These are phyloP conservation scores for Lenzites betulinus DNA, from an alignment of 768 basidiomycete genomes.

Conservation along the genomic window DNA sequence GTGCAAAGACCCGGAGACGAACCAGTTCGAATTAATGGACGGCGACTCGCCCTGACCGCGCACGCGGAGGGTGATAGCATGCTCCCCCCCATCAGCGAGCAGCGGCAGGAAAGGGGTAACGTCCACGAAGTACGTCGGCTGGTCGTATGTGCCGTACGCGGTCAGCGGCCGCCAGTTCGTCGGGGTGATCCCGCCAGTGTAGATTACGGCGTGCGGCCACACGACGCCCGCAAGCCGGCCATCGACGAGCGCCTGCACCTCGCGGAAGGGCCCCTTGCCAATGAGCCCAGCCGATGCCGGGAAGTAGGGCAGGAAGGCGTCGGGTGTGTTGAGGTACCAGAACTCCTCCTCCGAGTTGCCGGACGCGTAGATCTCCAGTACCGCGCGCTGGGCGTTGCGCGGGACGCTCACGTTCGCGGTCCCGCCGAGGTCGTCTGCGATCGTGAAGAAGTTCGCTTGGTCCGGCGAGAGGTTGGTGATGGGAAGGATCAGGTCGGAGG, in stretches of 20 bases:
- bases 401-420: conserved; percentile 52
- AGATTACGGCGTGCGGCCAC: conserved; percentile 58
- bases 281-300: conserved; percentile 49
- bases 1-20: conserved; percentile 66
- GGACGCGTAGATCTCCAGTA: conserved; percentile 65
- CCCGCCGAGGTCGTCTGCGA: conserved; percentile 3
- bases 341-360: conserved; percentile 66
- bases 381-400: conserved; percentile 59
- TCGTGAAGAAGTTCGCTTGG: conserved; percentile 6
- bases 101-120: conserved; percentile 72
- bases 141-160: conserved; percentile 51
- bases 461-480: conserved; percentile 7
- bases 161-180: conserved; percentile 59
- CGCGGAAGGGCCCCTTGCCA: conserved; percentile 57
- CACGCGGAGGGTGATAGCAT: conserved; percentile 70
- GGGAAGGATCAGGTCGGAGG: background rate
- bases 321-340: conserved; percentile 70
- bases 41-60: conserved; percentile 64
- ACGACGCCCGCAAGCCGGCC: conserved; percentile 53
- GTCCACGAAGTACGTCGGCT: conserved; percentile 76
- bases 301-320: conserved; percentile 54
- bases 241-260: conserved; percentile 57
- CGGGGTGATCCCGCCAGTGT: conserved; percentile 73
- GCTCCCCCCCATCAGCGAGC: conserved; percentile 61
- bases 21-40: conserved; percentile 70